A percentile compares a stretch with the other conserved stretches of the same genome.
phyloP scores from a whole-genome alignment of 2,329 filamentous ascomycete genomes.

The Dichotomopilus funicola region DNA sequence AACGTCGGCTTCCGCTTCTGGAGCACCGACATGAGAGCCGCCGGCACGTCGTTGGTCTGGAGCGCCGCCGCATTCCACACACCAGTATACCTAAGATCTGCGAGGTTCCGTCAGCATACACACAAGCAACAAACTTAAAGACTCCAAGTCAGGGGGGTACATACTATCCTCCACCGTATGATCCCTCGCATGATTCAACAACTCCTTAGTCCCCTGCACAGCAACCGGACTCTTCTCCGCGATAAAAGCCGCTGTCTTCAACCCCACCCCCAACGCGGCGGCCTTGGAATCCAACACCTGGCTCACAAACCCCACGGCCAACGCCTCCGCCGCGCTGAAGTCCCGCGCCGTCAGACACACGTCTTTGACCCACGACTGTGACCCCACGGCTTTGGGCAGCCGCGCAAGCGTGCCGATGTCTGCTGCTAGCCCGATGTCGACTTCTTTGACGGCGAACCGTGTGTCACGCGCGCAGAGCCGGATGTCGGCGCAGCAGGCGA shows the following conservation, averaged over 20 bases:
- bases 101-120: slow-evolving; percentile 3
- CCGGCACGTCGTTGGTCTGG: slow-evolving; percentile 70
- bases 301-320: slow-evolving; percentile 63
- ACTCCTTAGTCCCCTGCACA: slow-evolving; percentile 79
- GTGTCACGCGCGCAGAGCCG: slow-evolving; percentile 56
- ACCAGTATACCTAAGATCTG: slow-evolving; percentile 71
- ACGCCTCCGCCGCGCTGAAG: slow-evolving; percentile 63
- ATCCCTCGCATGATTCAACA: slow-evolving; percentile 76
- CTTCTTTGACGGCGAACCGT: slow-evolving; percentile 68
- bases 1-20: slow-evolving; percentile 76
- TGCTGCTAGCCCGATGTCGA: slow-evolving; percentile 74
- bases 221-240: slow-evolving; percentile 82
- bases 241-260: slow-evolving; percentile 59
- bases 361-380: slow-evolving; percentile 71
- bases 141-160: slow-evolving; percentile 29
- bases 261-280: slow-evolving; percentile 53
- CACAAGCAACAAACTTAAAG: neutral
- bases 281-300: slow-evolving; percentile 58
- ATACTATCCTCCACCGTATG: slow-evolving; percentile 68
- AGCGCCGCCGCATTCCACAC: slow-evolving; percentile 83
- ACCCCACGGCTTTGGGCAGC: slow-evolving; percentile 67
- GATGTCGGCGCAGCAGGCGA: slow-evolving; percentile 63
- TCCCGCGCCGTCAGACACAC: slow-evolving; percentile 64
- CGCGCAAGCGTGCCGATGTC: slow-evolving; percentile 71
- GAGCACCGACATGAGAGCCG: slow-evolving; percentile 68